These are phyloP conservation scores for Trypanosomatidae sp. DNA, from an alignment of 208 protist genomes.

Conservation along the genomic window DNA sequence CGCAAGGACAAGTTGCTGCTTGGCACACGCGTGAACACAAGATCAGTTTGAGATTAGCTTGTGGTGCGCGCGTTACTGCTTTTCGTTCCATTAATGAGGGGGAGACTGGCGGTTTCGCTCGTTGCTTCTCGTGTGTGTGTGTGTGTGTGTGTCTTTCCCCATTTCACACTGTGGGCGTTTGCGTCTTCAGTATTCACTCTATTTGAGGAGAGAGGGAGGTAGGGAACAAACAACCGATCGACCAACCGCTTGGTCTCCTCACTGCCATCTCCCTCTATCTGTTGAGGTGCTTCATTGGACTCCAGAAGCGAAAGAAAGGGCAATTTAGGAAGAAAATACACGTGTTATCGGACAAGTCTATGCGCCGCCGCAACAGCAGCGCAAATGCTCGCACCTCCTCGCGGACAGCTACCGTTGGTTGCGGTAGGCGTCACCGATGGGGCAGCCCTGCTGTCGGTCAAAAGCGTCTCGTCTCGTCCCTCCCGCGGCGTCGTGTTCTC, in stretches of 20 bases:
- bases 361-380: conserved; percentile 23
- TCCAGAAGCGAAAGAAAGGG: not conserved
- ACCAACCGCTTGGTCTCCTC: not conserved
- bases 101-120: not conserved
- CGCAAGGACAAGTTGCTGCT: not conserved
- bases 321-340: conserved; percentile 4
- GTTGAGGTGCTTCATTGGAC: not conserved
- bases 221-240: not conserved
- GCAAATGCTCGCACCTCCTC: not conserved
- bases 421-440: conserved; percentile 5
- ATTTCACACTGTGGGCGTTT: not conserved
- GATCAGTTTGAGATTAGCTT: not conserved
- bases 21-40: not conserved
- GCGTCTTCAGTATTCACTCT: not conserved
- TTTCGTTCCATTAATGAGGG: not conserved
- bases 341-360: not conserved
- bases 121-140: not conserved
- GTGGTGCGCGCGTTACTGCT: not conserved
- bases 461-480: not conserved
- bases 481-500: conserved; percentile 3
- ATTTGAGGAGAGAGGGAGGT: not conserved
- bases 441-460: not conserved
- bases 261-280: not conserved
- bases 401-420: not conserved
- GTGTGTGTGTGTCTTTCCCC: not conserved